These are phyloP conservation scores for Plasmodium relictum DNA, from an alignment of 169 alveolate species.

Conservation along the genomic window DNA sequence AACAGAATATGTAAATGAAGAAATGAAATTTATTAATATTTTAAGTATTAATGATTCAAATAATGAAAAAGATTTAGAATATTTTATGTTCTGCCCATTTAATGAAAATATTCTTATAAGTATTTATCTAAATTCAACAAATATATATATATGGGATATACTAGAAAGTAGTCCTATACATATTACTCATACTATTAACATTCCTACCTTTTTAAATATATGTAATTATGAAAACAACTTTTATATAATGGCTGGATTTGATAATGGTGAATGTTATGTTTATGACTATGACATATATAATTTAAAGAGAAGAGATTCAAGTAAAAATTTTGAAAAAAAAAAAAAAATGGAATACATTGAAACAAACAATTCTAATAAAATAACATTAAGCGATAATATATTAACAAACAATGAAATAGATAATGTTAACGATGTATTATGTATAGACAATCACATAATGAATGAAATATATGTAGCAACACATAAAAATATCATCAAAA, in stretches of 20 bases:
- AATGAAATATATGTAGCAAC: slow-evolving; percentile 51
- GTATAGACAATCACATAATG: slow-evolving; percentile 49
- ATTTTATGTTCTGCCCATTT: slow-evolving; percentile 68
- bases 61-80: slow-evolving; percentile 53
- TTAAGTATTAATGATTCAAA: slow-evolving; percentile 27
- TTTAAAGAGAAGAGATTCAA: slow-evolving; percentile 10
- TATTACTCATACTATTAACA: slow-evolving; percentile 20
- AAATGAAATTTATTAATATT: slow-evolving; percentile 58
- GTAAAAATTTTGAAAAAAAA: slow-evolving; percentile 8
- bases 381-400: neutral
- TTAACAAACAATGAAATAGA: slow-evolving; percentile 4
- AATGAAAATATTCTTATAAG: slow-evolving; percentile 58
- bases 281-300: slow-evolving; percentile 57
- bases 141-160: slow-evolving; percentile 68
- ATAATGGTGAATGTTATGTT: slow-evolving; percentile 24
- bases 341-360: neutral
- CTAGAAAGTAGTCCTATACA: slow-evolving; percentile 41
- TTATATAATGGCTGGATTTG: slow-evolving; percentile 51
- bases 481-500: slow-evolving; percentile 18
- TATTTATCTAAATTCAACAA: slow-evolving; percentile 42
- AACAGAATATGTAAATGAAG: slow-evolving; percentile 28
- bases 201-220: slow-evolving; percentile 60
- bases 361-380: neutral
- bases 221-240: slow-evolving; percentile 53
- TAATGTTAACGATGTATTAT: slow-evolving; percentile 25